Base-by-base conservation (phyloP, 2,329 filamentous ascomycete genomes). In the Ophiosphaerella korrae region DNA sequence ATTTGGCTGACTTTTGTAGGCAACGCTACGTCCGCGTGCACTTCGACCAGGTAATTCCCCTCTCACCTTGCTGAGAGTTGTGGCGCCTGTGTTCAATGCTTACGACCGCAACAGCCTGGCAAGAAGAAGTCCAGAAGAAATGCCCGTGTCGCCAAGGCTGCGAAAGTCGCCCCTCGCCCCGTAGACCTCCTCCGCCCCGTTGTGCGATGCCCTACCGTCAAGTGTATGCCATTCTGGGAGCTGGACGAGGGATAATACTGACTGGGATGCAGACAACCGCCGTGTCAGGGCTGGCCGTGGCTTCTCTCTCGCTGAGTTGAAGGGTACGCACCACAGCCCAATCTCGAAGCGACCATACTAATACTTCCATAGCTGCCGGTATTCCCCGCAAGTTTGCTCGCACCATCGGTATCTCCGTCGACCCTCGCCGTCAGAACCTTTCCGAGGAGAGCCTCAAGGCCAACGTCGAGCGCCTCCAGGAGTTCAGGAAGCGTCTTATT, bases 11-110 rank as follows among this genome's bases (percentile, higher is more conserved):
- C 58, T 53, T 39, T 32, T n/a, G 23, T 55, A 70, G 94, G 94
- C 92, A 97, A 83, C 90, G 92, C 84, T 90, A 92, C 83, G 94
- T 99, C 78, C 90, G 92, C 83, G 90, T 90, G 82, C 94, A 99
- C 87, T 99, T 99, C 84, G 92, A 99, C 86, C 94, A 97, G 92
- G 93, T 96, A 93, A 82, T 75, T 80, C 77, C 80, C 80, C 77
- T 78, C 73, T 79, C 75, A 73, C 52, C 54, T 55, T 57, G 50
- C 58, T 79, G 77, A 80, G 78, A 79, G 78, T 71, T 76, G 77
- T 76, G 78, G 78, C 78, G 78, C 79, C 78, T 78, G 76, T 71
- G 61, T 62, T 52, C 66, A 58, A 64, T 67, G 63, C 63, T 71
- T 71, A 75, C 67, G 58, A 54, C 53, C 58, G 52, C 57, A 58